phyloP scores from a whole-genome alignment of 2,329 filamentous ascomycete species.

The Claviceps monticola region DNA sequence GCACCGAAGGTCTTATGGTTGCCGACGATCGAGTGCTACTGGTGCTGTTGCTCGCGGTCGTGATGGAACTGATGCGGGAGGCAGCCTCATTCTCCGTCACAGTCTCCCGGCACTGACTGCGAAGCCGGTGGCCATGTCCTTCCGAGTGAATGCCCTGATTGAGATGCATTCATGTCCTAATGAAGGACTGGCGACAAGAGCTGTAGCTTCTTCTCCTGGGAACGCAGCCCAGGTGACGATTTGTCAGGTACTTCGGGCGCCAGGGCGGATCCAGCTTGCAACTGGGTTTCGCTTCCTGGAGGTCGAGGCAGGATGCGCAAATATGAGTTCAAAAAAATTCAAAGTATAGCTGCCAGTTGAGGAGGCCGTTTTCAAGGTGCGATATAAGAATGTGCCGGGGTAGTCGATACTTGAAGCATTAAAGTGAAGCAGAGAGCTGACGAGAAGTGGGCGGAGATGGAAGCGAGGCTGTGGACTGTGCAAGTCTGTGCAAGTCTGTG shows the following conservation, averaged over 20 bases:
- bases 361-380: background rate
- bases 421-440: background rate
- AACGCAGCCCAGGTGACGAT: background rate
- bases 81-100: constrained; percentile 56
- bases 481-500: background rate
- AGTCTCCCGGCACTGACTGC: constrained; percentile 27
- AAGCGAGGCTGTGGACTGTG: background rate
- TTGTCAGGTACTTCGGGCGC: background rate
- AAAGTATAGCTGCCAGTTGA: background rate
- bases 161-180: constrained; percentile 20
- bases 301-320: background rate
- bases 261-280: background rate
- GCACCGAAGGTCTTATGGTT: constrained; percentile 41
- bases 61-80: constrained; percentile 40
- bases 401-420: background rate
- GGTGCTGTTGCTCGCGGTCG: constrained; percentile 36
- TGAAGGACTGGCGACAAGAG: constrained; percentile 5
- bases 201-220: background rate
- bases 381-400: background rate
- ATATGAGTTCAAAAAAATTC: background rate
- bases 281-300: background rate
- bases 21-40: constrained; percentile 53
- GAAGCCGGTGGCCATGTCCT: constrained; percentile 19
- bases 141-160: constrained; percentile 9
- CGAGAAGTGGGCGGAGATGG: background rate